Conservation (phyloP, 179 eudicot genomes). For the Actinidia chinensis region DNA sequence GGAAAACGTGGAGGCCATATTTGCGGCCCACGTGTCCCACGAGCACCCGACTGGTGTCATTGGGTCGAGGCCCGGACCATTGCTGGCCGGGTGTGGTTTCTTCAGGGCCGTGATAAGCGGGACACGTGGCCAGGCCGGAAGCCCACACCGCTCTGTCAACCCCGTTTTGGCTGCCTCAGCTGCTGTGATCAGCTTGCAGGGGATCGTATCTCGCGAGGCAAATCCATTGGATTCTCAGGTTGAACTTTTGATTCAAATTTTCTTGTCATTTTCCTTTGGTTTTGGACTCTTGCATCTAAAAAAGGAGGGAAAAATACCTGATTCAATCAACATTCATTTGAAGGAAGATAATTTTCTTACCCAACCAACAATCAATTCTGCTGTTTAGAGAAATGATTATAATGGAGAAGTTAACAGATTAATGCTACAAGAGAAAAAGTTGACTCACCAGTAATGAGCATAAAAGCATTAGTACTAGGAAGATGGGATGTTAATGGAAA, state of each 20-base stretch:
- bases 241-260: background rate
- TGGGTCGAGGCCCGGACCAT: constrained; percentile 71
- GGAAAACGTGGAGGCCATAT: constrained; percentile 73
- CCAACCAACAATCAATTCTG: background rate
- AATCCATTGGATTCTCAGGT: constrained; percentile 83
- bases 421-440: background rate
- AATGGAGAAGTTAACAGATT: background rate
- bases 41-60: constrained; percentile 47
- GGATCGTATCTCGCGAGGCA: constrained; percentile 79
- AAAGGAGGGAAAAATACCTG: too few relatives aligned
- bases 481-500: too few relatives aligned
- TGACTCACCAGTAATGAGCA: background rate
- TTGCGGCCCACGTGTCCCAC: constrained; percentile 66
- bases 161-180: constrained; percentile 73
- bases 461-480: background rate
- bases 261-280: background rate
- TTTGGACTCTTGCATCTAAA: too few relatives aligned
- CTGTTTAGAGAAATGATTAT: background rate
- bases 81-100: constrained; percentile 86
- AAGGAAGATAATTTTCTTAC: background rate
- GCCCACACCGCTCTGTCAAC: constrained; percentile 28
- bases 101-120: constrained; percentile 57
- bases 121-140: constrained; percentile 10
- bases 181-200: constrained; percentile 69
- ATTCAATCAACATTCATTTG: background rate